These are phyloP conservation scores for Cercospora sp. DNA, from an alignment of 2,329 filamentous ascomycete genomes.

Conservation along the genomic window DNA sequence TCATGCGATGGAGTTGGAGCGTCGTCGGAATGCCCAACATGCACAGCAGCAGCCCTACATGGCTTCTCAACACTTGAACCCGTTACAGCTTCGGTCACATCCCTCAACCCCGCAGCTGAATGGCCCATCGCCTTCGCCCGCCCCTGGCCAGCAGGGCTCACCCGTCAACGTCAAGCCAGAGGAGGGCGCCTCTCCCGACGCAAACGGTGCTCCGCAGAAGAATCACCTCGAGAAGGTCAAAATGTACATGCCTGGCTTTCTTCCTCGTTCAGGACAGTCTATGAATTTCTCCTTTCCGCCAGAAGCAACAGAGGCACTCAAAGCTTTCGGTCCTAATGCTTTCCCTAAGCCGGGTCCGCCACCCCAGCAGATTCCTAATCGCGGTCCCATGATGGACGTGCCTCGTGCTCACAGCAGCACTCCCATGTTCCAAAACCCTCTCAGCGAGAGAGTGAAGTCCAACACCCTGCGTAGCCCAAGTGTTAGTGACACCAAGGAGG, in stretches of 20 bases:
- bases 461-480: conserved; percentile 12
- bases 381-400: conserved; percentile 27
- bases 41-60: conserved; percentile 26
- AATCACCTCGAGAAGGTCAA: conserved; percentile 26
- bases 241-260: conserved; percentile 27
- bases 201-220: conserved; percentile 14
- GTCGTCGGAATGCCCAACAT: conserved; percentile 27
- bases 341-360: conserved; percentile 23
- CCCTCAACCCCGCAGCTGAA: conserved; percentile 12
- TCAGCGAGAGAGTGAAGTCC: conserved; percentile 4
- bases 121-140: conserved; percentile 14
- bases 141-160: conserved; percentile 11
- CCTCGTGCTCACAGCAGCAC: not conserved
- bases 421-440: not conserved
- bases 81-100: conserved; percentile 25
- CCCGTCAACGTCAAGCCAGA: not conserved
- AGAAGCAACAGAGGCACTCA: conserved; percentile 23
- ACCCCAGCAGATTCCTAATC: conserved; percentile 20
- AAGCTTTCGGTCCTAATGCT: conserved; percentile 27
- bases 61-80: conserved; percentile 29
- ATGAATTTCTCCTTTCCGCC: conserved; percentile 37
- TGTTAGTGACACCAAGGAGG: conserved; percentile 13
- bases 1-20: conserved; percentile 31
- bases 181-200: not conserved
- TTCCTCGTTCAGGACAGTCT: conserved; percentile 31